Conservation (phyloP, 495 filamentous ascomycete genomes). For the Terfezia claveryi region DNA sequence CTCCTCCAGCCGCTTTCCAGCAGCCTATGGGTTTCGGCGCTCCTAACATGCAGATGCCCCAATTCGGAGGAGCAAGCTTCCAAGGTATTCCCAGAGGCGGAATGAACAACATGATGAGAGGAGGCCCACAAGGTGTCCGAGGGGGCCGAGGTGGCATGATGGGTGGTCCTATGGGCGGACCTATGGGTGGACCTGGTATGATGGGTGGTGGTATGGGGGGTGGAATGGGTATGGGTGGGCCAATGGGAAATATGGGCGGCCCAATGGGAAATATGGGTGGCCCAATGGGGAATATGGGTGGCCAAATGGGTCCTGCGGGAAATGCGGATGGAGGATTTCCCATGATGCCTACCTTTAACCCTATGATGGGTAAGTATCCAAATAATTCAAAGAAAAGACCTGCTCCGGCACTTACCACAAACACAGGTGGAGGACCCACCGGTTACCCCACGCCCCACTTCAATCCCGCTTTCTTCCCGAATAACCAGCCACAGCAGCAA, state of each 20-base stretch:
- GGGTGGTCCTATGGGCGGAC: conserved; percentile 45
- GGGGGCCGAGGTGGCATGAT: conserved; percentile 42
- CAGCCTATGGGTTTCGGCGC: conserved; percentile 40
- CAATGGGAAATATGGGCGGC: conserved; percentile 28
- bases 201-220: conserved; percentile 36
- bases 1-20: conserved; percentile 23
- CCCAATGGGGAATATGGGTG: conserved; percentile 36
- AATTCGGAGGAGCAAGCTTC: conserved; percentile 33
- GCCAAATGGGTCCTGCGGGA: conserved; percentile 34
- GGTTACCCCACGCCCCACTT: conserved; percentile 33
- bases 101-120: conserved; percentile 17
- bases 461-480: conserved; percentile 58
- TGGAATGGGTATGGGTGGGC: conserved; percentile 36
- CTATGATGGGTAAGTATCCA: conserved; percentile 18
- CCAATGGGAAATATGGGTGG: conserved; percentile 35
- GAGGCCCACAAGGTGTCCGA: conserved; percentile 1
- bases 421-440: conserved; percentile 15
- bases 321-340: conserved; percentile 34
- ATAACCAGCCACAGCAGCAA: conserved; percentile 16
- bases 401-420: conserved; percentile 18
- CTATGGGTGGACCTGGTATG: conserved; percentile 23
- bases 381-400: conserved; percentile 12
- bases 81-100: conserved; percentile 29
- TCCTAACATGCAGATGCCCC: conserved; percentile 34
- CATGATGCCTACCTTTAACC: conserved; percentile 26